Evolutionary conservation across 176 grass and related monocot genomes (phyloP).

Genomic region (Zea luxurians): DNA sequence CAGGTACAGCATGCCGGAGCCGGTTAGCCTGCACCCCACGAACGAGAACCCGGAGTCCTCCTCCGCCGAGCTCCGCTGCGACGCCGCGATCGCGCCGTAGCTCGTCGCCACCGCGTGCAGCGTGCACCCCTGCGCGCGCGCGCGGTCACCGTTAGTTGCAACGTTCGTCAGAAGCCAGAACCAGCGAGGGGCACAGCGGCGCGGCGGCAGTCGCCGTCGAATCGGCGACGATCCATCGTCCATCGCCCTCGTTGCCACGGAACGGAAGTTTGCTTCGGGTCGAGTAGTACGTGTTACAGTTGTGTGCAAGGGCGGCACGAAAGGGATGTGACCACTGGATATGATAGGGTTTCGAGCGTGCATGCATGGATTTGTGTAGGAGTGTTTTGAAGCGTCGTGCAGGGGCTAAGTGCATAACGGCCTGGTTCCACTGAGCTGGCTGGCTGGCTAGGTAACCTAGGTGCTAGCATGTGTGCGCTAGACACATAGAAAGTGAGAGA

Average conservation of each 20-base stretch:
- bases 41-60: conserved; percentile 89
- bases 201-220: too few species aligned
- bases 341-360: background rate
- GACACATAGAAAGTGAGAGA: conserved; percentile 12
- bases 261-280: too few species aligned
- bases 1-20: conserved; percentile 80
- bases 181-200: background rate
- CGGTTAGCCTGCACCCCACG: conserved; percentile 67
- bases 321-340: conserved; percentile 28
- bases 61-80: conserved; percentile 74
- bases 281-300: background rate
- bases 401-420: conserved; percentile 34
- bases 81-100: conserved; percentile 92
- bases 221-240: background rate
- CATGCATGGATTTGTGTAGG: conserved; percentile 38
- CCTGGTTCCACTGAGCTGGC: conserved; percentile 26
- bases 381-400: conserved; percentile 23
- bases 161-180: background rate
- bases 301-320: background rate
- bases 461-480: conserved; percentile 31
- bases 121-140: conserved; percentile 54
- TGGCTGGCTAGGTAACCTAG: background rate
- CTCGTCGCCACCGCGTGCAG: conserved; percentile 68
- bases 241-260: background rate
- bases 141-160: background rate